A percentile compares a stretch with the other conserved stretches of the same genome.
phyloP scores from a whole-genome alignment of 106 monocot genomes.

The Hemerocallis citrina region DNA sequence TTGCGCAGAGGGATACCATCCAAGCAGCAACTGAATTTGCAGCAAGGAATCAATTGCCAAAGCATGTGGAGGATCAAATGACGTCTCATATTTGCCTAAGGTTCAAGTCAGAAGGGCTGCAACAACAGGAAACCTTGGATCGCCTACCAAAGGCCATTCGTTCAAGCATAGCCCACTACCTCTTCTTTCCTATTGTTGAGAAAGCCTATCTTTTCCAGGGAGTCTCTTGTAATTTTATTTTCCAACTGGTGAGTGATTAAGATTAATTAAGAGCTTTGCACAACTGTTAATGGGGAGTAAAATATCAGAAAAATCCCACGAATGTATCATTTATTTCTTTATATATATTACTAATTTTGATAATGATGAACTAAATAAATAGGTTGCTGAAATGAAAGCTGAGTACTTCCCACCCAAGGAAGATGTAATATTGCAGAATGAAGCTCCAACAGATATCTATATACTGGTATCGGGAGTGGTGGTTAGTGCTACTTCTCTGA shows the following conservation, averaged over 20 bases:
- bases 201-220: conserved; percentile 50
- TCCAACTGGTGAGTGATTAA: conserved; percentile 42
- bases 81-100: conserved; percentile 44
- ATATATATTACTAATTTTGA: conserved; percentile 4
- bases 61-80: conserved; percentile 59
- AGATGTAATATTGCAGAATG: conserved; percentile 51
- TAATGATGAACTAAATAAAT: conserved; percentile 3
- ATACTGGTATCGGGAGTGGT: conserved; percentile 67
- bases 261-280: too few species aligned
- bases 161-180: conserved; percentile 46
- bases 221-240: conserved; percentile 47
- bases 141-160: conserved; percentile 50
- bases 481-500: conserved; percentile 28
- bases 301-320: not conserved
- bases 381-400: conserved; percentile 64
- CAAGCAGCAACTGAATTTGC: conserved; percentile 44
- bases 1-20: conserved; percentile 47
- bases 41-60: conserved; percentile 45
- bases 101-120: conserved; percentile 38
- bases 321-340: not conserved
- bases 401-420: conserved; percentile 65
- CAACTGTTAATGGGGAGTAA: not conserved
- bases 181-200: conserved; percentile 47
- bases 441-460: conserved; percentile 52
- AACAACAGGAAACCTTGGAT: conserved; percentile 53